Conservation (phyloP, 2,329 filamentous ascomycete species). For the Colletotrichum spinosum region DNA sequence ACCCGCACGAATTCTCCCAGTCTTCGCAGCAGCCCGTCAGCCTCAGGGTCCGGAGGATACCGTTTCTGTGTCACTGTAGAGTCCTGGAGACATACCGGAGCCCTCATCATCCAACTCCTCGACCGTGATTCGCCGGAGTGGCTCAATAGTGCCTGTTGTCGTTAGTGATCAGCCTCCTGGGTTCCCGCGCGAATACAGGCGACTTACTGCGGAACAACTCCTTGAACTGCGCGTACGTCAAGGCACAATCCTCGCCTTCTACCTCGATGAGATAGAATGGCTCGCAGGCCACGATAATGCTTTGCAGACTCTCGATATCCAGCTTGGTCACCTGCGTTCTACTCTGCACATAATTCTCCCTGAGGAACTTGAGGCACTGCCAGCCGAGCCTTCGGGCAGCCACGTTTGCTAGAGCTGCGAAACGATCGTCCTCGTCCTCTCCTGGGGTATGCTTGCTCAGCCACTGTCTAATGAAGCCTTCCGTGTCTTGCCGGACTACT, state of each 20-base stretch:
- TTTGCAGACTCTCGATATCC: conserved; percentile 55
- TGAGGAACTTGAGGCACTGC: conserved; percentile 58
- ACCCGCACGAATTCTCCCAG: conserved; percentile 66
- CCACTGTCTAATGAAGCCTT: conserved; percentile 56
- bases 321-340: conserved; percentile 55
- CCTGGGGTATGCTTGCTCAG: conserved; percentile 43
- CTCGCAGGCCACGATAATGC: conserved; percentile 56
- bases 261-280: conserved; percentile 49
- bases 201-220: conserved; percentile 52
- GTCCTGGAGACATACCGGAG: conserved; percentile 62
- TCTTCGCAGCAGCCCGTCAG: conserved; percentile 53
- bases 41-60: conserved; percentile 48
- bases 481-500: conserved; percentile 54
- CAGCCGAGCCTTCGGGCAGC: conserved; percentile 56
- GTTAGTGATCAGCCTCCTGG: conserved; percentile 1
- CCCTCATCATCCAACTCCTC: conserved; percentile 70
- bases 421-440: conserved; percentile 46
- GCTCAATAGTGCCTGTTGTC: conserved; percentile 53
- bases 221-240: conserved; percentile 44
- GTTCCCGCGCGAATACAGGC: too few relatives aligned
- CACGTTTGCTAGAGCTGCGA: conserved; percentile 46
- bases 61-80: conserved; percentile 51
- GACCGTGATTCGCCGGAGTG: conserved; percentile 66
- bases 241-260: conserved; percentile 2
- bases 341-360: conserved; percentile 58